Percentiles rank a stretch among this genome's conserved stretches.
Evolutionary conservation across 805 yeast species (phyloP).

Genomic region (Wickerhamomyces chambardii): DNA sequence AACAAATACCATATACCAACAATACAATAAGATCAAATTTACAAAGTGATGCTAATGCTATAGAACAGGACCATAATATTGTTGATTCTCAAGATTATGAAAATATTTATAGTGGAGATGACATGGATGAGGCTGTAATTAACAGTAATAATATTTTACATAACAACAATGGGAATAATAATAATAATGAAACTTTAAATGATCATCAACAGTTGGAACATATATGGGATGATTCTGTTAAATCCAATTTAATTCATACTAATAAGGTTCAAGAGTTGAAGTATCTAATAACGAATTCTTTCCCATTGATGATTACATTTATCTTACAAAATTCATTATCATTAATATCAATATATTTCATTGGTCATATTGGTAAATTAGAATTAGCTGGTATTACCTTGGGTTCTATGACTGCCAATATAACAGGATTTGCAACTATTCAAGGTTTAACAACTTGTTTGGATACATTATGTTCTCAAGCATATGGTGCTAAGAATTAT

Average conservation of each 20-base stretch:
- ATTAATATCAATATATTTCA: conserved; percentile 26
- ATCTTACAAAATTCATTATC: conserved; percentile 18
- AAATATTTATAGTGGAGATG: too few species aligned
- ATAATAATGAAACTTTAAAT: too few species aligned
- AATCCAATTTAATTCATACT: background rate
- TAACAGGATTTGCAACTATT: conserved; percentile 62
- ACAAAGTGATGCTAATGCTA: too few species aligned
- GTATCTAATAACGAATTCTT: conserved; percentile 18
- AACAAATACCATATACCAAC: background rate
- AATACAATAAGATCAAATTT: too few species aligned
- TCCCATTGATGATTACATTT: conserved; percentile 17
- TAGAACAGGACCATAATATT: background rate
- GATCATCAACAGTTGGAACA: too few species aligned
- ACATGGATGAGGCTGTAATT: too few species aligned
- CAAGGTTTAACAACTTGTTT: conserved; percentile 80
- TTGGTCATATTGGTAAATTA: conserved; percentile 72
- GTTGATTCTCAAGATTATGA: too few species aligned
- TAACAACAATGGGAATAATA: too few species aligned
- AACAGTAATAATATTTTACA: too few species aligned
- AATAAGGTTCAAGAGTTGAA: conserved; percentile 12
- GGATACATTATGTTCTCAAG: conserved; percentile 80
- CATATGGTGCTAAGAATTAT: conserved; percentile 72
- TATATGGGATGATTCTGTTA: background rate
- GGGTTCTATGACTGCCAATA: conserved; percentile 79
- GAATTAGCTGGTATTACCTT: conserved; percentile 79